These are phyloP conservation scores for Alternaria brassicae DNA, from an alignment of 2,329 filamentous ascomycete genomes.

Conservation along the genomic window DNA sequence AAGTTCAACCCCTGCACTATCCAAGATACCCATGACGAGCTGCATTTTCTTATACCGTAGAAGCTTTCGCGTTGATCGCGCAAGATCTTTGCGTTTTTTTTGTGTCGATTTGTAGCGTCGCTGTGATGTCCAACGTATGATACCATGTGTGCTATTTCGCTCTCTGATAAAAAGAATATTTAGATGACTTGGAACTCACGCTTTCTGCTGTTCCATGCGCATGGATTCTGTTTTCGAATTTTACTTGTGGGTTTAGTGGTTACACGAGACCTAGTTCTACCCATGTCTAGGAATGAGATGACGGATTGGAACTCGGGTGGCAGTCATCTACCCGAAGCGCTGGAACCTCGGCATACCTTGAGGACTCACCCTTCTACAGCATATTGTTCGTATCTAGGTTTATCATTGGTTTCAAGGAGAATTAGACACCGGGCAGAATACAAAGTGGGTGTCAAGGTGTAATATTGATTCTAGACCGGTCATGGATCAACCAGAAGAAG, in stretches of 20 bases:
- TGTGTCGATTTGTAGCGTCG: neutral
- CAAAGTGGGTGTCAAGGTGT: neutral
- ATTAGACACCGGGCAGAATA: neutral
- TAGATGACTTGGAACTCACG: neutral
- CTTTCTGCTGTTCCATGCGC: neutral
- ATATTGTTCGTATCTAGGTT: neutral
- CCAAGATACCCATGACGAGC: neutral
- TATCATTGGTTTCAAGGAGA: neutral
- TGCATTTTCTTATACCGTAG: neutral
- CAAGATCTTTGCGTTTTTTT: neutral
- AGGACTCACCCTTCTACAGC: neutral
- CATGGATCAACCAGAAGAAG: neutral
- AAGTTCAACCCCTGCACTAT: neutral
- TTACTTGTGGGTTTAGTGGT: neutral
- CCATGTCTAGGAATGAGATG: neutral
- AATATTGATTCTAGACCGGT: neutral
- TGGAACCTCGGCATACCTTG: neutral
- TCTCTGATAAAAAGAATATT: neutral
- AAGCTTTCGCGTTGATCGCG: neutral
- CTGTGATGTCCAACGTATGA: constrained; percentile 1
- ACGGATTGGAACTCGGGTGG: neutral
- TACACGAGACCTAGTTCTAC: neutral
- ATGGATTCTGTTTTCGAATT: too few species aligned
- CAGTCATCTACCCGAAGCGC: neutral
- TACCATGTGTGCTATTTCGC: neutral